A percentile compares a stretch with the other conserved stretches of the same genome.
phyloP scores from a whole-genome alignment of 176 grass and related monocot genomes.

The Hordeum vulgare region MorexV3_pseudomolecules_assembly NC_058524.1:109744364-109744863 shows the following conservation, averaged over 20 bases:
- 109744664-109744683: no score
- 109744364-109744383: constrained; percentile 46
- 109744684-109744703: no score
- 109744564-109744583: constrained; percentile 65
- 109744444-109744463: not conserved
- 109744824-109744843: not conserved
- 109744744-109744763: not conserved
- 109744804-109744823: not conserved
- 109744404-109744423: not conserved
- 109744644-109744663: not conserved
- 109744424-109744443: not conserved
- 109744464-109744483: not conserved
- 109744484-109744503: constrained; percentile 56
- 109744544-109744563: constrained; percentile 52
- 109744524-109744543: constrained; percentile 47
- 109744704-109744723: no score
- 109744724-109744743: not conserved
- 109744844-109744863: no score
- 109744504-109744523: constrained; percentile 39
- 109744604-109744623: constrained; percentile 48
- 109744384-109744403: constrained; percentile 30
- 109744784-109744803: not conserved
- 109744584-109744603: constrained; percentile 70
- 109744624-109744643: not conserved
- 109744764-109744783: not conserved